A percentile compares a stretch with the other conserved stretches of the same genome.
Conservation (phyloP, 352 stramenopile genomes). For the Achlya hypogyna region DNA sequence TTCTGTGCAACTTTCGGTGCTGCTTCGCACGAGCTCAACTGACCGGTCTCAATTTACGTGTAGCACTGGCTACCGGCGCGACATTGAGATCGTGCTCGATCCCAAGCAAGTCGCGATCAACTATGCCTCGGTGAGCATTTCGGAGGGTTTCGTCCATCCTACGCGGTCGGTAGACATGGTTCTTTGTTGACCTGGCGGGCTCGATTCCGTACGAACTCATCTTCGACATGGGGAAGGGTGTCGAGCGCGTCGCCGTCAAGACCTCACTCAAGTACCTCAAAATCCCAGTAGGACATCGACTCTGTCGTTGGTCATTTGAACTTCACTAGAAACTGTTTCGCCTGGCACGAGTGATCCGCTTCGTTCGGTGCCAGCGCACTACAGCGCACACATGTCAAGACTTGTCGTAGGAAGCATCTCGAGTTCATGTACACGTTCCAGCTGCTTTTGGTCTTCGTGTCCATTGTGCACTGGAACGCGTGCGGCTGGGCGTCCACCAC, state of each 20-base stretch:
- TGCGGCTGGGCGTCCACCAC: slow-evolving; percentile 36
- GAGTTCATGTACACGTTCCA: slow-evolving; percentile 50
- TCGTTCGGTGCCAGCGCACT: slow-evolving; percentile 35
- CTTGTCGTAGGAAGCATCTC: slow-evolving; percentile 43
- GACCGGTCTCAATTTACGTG: background rate
- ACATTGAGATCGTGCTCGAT: slow-evolving; percentile 49
- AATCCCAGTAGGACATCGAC: no score
- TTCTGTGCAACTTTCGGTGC: slow-evolving; percentile 49
- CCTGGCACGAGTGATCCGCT: slow-evolving; percentile 47
- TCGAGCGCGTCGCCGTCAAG: slow-evolving; percentile 54
- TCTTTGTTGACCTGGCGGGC: slow-evolving; percentile 41
- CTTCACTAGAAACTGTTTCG: slow-evolving; percentile 47
- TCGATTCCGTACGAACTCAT: slow-evolving; percentile 49
- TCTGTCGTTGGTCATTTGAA: slow-evolving; percentile 1
- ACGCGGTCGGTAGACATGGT: slow-evolving; percentile 30
- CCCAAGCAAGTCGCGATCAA: slow-evolving; percentile 35
- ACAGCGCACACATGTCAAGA: background rate
- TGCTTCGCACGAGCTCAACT: background rate
- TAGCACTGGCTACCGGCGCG: slow-evolving; percentile 47
- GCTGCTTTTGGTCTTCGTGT: slow-evolving; percentile 44
- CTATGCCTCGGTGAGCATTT: slow-evolving; percentile 30
- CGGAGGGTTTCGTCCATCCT: background rate
- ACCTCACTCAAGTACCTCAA: slow-evolving; percentile 56
- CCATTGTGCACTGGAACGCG: slow-evolving; percentile 51
- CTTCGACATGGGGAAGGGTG: slow-evolving; percentile 24